Evolutionary conservation across 192 early-diverging fungal genomes (phyloP).

Genomic region (Gonapodya sp.): DNA sequence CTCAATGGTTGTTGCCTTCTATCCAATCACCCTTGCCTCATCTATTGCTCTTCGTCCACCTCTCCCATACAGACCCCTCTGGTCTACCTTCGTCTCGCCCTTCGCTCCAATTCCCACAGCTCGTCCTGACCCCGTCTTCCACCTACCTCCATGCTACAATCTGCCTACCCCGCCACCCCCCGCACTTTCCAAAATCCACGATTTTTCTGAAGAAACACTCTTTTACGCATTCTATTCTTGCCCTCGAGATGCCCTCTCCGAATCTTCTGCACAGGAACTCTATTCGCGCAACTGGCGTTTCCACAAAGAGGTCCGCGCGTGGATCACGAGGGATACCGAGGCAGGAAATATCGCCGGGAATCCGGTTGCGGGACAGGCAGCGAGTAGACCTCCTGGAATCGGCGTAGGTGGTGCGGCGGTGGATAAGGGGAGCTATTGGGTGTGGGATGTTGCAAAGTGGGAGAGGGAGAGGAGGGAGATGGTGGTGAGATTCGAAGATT

Average conservation of each 20-base stretch:
- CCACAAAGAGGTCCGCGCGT: slow-evolving; percentile 87
- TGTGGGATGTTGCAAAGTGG: slow-evolving; percentile 90
- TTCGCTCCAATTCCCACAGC: slow-evolving; percentile 61
- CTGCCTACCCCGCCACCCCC: slow-evolving; percentile 38
- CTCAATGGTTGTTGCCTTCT: background rate
- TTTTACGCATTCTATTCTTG: slow-evolving; percentile 97
- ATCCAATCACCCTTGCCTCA: background rate
- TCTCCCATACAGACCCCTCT: slow-evolving; percentile 37
- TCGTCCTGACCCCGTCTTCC: slow-evolving; percentile 72
- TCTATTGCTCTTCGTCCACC: background rate
- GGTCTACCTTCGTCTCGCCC: slow-evolving; percentile 80
- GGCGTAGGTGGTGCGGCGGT: slow-evolving; percentile 28
- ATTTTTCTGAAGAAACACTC: slow-evolving; percentile 83
- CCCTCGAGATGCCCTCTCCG: slow-evolving; percentile 86
- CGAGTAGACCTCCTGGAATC: background rate
- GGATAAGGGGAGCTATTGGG: slow-evolving; percentile 80
- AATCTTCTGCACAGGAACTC: slow-evolving; percentile 89
- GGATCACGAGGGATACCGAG: slow-evolving; percentile 75
- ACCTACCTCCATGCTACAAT: slow-evolving; percentile 72
- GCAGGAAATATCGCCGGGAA: no score
- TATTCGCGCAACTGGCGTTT: slow-evolving; percentile 90
- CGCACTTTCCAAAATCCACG: slow-evolving; percentile 58
- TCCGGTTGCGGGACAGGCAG: background rate
- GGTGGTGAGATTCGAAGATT: slow-evolving; percentile 71
- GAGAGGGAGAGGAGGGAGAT: slow-evolving; percentile 83